Base-by-base conservation (phyloP, 2,329 filamentous ascomycete species). In the Hymenoscyphus infarciens region DNA sequence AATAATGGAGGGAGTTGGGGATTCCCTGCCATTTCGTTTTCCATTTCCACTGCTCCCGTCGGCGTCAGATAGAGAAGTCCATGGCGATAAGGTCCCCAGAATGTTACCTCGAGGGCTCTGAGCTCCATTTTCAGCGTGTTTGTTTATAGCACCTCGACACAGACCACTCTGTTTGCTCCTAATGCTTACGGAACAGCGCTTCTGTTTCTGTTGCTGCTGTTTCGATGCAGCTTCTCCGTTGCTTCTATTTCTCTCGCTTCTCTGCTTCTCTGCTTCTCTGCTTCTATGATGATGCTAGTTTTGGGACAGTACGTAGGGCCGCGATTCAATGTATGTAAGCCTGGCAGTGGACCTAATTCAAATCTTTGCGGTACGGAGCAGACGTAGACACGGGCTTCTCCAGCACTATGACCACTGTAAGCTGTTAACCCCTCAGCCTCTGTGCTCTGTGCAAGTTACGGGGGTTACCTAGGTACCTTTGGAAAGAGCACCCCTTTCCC, bases 191-290 rank as follows among this genome's bases (percentile, higher is more conserved):
- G 38, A 35, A 42, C 19, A 45, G 35, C 16, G 35, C 35, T 13
- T 19, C 57, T 38, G 57, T 39, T 25, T 60, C 31, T 60, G 56
- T 42, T 60, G 27, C 57, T 60, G 45, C 57, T 33, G 25, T 22
- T 27, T 53, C 42, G 19, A 19, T 39, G 57, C 57, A 33, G 25
- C 57, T 54, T 60, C 45, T 54, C 27, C 42, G n/a, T 29, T 33
- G 57, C 42, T 54, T 59, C 57, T 38, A 45, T 54, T 31, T 54
- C 38, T 16, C 29, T n/a, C 42, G 42, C 42, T 22, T 49, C n/a
- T 3, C 7, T 13, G 19, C 42, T 22, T 49, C 42, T 49, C 19
- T 49, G n/a, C 42, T 22, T 49, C 19, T 22, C 39, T 42, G 39
- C 39, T 42, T 42, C 39, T 42, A 42, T 11, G 5, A 5, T 16